Base-by-base conservation (phyloP, 2,329 filamentous ascomycete species). In the Mycocentrospora acerina region DNA sequence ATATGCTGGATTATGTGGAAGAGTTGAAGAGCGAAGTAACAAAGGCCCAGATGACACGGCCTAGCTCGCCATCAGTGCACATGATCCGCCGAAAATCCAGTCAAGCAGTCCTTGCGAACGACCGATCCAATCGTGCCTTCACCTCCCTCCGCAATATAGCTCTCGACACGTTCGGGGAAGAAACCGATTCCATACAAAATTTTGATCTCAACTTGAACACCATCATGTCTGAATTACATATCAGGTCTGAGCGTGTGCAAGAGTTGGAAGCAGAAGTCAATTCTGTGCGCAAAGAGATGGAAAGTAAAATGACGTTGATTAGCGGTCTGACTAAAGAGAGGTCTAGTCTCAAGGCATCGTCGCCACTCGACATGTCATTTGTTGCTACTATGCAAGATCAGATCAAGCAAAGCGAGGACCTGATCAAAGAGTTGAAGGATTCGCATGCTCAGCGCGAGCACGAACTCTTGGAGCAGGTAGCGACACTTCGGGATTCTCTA, bases 241-340 rank as follows among this genome's bases (percentile, higher is more conserved):
- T 78, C 8, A 83, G 90, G 28, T 90, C 90, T 26, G 90, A 97
- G 65, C 83, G 90, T 18, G 90, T 96, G 36, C 88, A 94, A 60
- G 84, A 90, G 56, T 76, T 98, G 11, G 93, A 98, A 67, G 82
- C 83, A 5, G 91, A 95, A 53, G 80, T 96, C 40, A 75, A 83
- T 17, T 83, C 82, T 4, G 81, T 90, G 15, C 93, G 88, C 73
- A 95, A 90, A 72, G 93, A 98, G 67, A 95, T 97, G 85, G 93
- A 98, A 62, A 84, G 81, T 47, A 98, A 98, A 79, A 90, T 91
- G 75, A 88, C 88, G 19, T 90, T 98, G 61, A 97, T 98, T 55
- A 88, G 89, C 19, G 93, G 93, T 6, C 76, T 98, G 48, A 95
- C 93, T 3, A 85, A 93, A 37, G 94, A 98, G 68, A 79, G 94